Evolutionary conservation across 257 asterid species (phyloP).

Genomic region (Solanum etuberosum): DNA sequence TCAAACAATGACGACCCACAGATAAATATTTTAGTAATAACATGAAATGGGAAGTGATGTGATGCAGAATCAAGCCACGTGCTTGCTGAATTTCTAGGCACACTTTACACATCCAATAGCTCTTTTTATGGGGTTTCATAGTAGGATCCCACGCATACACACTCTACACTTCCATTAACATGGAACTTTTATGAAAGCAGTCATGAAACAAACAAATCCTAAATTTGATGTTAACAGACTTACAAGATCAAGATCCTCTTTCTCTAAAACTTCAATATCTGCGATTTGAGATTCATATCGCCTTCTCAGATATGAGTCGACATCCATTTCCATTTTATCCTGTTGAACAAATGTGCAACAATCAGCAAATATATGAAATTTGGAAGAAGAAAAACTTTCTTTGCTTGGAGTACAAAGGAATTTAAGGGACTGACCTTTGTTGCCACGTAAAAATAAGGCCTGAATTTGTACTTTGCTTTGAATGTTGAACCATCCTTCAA

Average conservation of each 20-base stretch:
- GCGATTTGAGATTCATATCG: slow-evolving; percentile 87
- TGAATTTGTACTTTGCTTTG: slow-evolving; percentile 78
- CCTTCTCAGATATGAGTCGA: slow-evolving; percentile 87
- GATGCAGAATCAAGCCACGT: not conserved
- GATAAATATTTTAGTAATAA: not conserved
- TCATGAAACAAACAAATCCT: not conserved
- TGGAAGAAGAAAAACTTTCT: not conserved
- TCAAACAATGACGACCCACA: not conserved
- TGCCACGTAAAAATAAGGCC: slow-evolving; percentile 92
- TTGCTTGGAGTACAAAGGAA: not conserved
- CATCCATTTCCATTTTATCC: slow-evolving; percentile 94
- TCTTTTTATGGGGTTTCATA: not conserved
- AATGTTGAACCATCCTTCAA: slow-evolving; percentile 91
- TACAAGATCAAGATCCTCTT: slow-evolving; percentile 93
- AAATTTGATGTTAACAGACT: slow-evolving; percentile 15
- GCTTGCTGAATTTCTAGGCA: not conserved
- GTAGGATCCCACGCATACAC: not conserved
- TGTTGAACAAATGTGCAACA: slow-evolving; percentile 10
- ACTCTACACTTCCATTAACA: not conserved
- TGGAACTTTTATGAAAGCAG: not conserved
- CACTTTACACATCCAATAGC: not conserved
- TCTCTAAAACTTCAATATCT: slow-evolving; percentile 71
- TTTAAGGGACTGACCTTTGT: slow-evolving; percentile 49
- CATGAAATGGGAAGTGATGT: not conserved
- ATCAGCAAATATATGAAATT: not conserved